Evolutionary conservation across 2,329 filamentous ascomycete genomes (phyloP).

Genomic region (Colletotrichum costaricense): DNA sequence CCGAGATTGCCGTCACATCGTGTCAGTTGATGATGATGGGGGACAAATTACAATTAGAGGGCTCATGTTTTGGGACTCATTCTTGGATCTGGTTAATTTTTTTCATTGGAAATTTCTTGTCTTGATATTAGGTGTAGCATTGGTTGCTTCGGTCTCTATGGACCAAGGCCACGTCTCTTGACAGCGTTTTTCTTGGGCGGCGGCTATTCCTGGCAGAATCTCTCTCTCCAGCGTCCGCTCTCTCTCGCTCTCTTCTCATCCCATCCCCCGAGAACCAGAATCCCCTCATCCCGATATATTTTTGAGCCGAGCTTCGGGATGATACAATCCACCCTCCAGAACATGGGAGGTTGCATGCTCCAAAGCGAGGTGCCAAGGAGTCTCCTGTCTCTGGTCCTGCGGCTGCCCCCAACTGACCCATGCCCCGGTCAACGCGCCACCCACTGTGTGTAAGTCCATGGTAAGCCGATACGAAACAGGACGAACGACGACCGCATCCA

Average conservation of each 20-base stretch:
- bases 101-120: background rate
- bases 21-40: background rate
- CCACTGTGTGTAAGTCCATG: background rate
- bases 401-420: background rate
- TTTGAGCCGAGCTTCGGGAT: slow-evolving; percentile 28
- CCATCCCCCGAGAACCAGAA: background rate
- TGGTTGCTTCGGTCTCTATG: slow-evolving; percentile 13
- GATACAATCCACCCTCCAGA: slow-evolving; percentile 21
- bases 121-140: slow-evolving; percentile 34
- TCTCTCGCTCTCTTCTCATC: background rate
- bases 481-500: background rate
- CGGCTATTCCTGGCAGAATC: slow-evolving; percentile 7
- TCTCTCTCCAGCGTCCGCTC: background rate
- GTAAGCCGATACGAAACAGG: slow-evolving; percentile 20
- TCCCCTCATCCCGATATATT: slow-evolving; percentile 8
- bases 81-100: background rate
- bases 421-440: background rate
- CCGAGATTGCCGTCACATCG: slow-evolving; percentile 5
- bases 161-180: slow-evolving; percentile 17
- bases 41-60: too few relatives aligned
- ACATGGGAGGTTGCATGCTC: background rate
- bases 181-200: slow-evolving; percentile 1
- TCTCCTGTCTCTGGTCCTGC: slow-evolving; percentile 13
- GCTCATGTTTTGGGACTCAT: too few relatives aligned
- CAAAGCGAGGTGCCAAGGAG: slow-evolving; percentile 10